Evolutionary conservation across 345 rosid genomes (phyloP).

Genomic region (Turritis glabra): DNA sequence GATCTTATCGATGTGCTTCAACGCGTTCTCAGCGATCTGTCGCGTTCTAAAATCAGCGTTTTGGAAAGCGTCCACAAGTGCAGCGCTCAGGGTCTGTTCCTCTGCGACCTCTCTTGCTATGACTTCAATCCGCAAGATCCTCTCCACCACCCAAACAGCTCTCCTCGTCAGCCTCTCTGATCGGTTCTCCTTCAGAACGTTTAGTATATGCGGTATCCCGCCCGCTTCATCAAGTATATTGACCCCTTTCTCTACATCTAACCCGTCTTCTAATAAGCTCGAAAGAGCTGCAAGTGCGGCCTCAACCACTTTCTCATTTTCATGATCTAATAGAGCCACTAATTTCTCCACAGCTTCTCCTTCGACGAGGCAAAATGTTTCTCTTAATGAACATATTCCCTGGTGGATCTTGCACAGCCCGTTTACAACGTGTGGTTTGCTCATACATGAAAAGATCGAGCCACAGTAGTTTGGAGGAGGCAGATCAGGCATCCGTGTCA

Average conservation of each 20-base stretch:
- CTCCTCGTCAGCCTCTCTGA: conserved; percentile 65
- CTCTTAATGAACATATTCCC: conserved; percentile 72
- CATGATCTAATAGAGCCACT: conserved; percentile 67
- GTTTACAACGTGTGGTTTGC: conserved; percentile 59
- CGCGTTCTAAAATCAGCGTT: conserved; percentile 78
- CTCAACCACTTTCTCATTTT: conserved; percentile 77
- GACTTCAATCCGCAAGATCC: conserved; percentile 73
- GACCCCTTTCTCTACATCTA: conserved; percentile 67
- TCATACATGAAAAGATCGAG: conserved; percentile 71
- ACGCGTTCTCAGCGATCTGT: conserved; percentile 89
- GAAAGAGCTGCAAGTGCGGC: conserved; percentile 78
- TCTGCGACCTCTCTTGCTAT: conserved; percentile 76
- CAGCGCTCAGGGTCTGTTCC: conserved; percentile 69
- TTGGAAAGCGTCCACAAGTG: conserved; percentile 92
- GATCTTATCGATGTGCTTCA: conserved; percentile 84
- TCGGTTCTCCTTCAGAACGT: conserved; percentile 53
- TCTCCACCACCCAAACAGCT: conserved; percentile 82
- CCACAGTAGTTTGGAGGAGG: conserved; percentile 61
- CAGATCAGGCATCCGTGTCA: conserved; percentile 67
- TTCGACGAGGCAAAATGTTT: conserved; percentile 80
- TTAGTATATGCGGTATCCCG: conserved; percentile 53
- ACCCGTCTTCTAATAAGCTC: conserved; percentile 72
- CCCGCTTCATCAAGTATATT: conserved; percentile 52
- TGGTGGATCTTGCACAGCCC: conserved; percentile 79
- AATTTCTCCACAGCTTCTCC: conserved; percentile 73